A percentile compares a stretch with the other conserved stretches of the same genome.
phyloP scores from a whole-genome alignment of 495 filamentous ascomycete genomes.

The Rhypophila decipiens region DNA sequence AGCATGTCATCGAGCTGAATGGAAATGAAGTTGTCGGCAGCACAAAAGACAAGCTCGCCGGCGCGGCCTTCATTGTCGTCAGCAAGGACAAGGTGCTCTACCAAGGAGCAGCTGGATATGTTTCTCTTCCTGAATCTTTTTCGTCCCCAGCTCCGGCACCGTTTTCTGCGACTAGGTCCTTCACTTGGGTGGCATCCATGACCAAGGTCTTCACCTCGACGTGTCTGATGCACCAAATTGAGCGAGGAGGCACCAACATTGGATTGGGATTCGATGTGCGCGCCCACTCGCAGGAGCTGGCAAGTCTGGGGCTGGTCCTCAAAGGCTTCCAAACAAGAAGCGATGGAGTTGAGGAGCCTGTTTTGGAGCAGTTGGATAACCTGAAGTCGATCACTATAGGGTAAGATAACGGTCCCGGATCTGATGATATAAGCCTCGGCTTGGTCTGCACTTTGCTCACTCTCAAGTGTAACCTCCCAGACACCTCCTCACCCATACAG shows the following conservation, averaged over 20 bases:
- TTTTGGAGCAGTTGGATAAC: conserved; percentile 26
- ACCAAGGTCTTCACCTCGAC: conserved; percentile 22
- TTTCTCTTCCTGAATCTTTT: too few relatives aligned
- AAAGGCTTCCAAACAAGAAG: conserved; percentile 18
- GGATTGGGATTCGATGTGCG: conserved; percentile 19
- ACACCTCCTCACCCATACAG: conserved; percentile 27
- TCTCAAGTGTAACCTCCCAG: neutral
- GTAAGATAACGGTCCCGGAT: conserved; percentile 1
- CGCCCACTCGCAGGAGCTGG: conserved; percentile 16
- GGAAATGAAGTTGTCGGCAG: neutral
- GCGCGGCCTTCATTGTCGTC: conserved; percentile 23
- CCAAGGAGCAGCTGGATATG: conserved; percentile 19
- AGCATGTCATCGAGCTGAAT: conserved; percentile 11
- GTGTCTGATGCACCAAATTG: conserved; percentile 20
- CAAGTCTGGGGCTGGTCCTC: conserved; percentile 15
- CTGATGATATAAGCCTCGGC: too few relatives aligned
- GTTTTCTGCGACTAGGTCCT: conserved; percentile 44
- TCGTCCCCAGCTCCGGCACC: conserved; percentile 8
- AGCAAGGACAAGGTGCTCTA: conserved; percentile 21
- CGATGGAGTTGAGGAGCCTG: conserved; percentile 12
- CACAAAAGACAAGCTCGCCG: conserved; percentile 24
- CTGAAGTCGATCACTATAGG: conserved; percentile 19
- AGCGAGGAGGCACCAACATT: conserved; percentile 14
- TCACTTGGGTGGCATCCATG: conserved; percentile 33
- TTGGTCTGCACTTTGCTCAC: too few relatives aligned